A percentile compares a stretch with the other conserved stretches of the same genome.
Conservation (phyloP, 208 protist genomes). For the Strigomonas culicis region DNA sequence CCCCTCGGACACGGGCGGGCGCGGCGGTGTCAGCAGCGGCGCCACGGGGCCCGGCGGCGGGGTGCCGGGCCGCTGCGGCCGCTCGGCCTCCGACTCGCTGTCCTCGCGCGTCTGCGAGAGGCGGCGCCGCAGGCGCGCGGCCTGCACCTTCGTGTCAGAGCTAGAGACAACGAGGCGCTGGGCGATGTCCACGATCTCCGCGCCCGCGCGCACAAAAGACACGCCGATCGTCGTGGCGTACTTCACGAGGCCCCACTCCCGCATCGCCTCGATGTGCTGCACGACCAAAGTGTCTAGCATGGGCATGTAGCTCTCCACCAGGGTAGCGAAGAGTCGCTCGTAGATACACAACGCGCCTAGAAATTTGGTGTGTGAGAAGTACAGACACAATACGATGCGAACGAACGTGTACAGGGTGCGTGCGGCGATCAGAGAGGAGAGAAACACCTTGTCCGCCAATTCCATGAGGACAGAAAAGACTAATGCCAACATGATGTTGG, state of each 20-base stretch:
- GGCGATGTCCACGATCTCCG: constrained; percentile 30
- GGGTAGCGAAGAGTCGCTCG: constrained; percentile 32
- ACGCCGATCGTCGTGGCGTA: constrained; percentile 29
- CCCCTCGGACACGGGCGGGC: background rate
- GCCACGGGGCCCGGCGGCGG: background rate
- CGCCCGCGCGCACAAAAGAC: constrained; percentile 21
- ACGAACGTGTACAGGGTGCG: constrained; percentile 40
- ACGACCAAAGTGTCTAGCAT: constrained; percentile 42
- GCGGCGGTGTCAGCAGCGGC: background rate
- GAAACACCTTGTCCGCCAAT: constrained; percentile 43
- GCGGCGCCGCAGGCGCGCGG: constrained; percentile 23
- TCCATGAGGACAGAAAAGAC: constrained; percentile 67
- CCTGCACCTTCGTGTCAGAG: constrained; percentile 23
- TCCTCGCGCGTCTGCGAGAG: constrained; percentile 34
- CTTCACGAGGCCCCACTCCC: constrained; percentile 40
- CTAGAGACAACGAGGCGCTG: constrained; percentile 34
- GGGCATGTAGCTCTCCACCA: constrained; percentile 50
- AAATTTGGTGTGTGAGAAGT: constrained; percentile 58
- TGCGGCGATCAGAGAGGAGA: constrained; percentile 61
- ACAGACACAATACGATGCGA: constrained; percentile 57
- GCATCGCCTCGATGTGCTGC: constrained; percentile 48
- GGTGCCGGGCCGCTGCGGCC: background rate
- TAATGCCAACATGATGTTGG: constrained; percentile 66
- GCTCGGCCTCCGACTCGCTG: background rate
- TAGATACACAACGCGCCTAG: constrained; percentile 52